Percentiles rank a stretch among this genome's conserved stretches.
Evolutionary conservation across 2,329 filamentous ascomycete genomes (phyloP).

Genomic region (Peltaster fructicola): DNA sequence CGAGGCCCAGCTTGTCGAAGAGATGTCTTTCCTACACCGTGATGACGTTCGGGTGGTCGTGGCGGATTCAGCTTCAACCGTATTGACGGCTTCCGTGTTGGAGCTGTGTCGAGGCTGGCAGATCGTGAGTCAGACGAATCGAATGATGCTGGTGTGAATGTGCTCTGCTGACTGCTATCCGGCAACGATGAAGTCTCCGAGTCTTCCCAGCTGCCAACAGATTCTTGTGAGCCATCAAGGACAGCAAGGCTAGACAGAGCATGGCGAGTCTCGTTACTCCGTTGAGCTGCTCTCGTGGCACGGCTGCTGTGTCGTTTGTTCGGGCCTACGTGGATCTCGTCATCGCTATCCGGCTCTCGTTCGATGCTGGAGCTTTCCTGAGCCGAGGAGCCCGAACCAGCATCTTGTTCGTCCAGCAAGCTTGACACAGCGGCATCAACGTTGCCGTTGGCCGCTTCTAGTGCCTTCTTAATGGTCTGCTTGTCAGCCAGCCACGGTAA

Average conservation of each 20-base stretch:
- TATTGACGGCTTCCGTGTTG: conserved; percentile 8
- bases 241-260: conserved; percentile 15
- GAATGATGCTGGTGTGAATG: no score
- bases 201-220: conserved; percentile 13
- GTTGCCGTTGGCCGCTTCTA: conserved; percentile 36
- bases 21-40: conserved; percentile 12
- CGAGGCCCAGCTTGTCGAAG: conserved; percentile 20
- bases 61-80: conserved; percentile 20
- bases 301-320: conserved; percentile 34
- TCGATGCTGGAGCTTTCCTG: conserved; percentile 32
- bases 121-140: not conserved
- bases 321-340: conserved; percentile 29
- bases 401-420: conserved; percentile 32
- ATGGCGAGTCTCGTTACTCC: conserved; percentile 13
- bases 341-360: conserved; percentile 34
- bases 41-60: conserved; percentile 5
- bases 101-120: no score
- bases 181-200: conserved; percentile 17
- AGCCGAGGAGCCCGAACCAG: conserved; percentile 23
- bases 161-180: conserved; percentile 11
- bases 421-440: conserved; percentile 35
- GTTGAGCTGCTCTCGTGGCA: conserved; percentile 25
- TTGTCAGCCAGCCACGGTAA: conserved; percentile 34
- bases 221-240: conserved; percentile 19
- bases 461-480: conserved; percentile 32